Evolutionary conservation across 768 basidiomycete species (phyloP).

Genomic region (Rhodotorula paludigena): DNA sequence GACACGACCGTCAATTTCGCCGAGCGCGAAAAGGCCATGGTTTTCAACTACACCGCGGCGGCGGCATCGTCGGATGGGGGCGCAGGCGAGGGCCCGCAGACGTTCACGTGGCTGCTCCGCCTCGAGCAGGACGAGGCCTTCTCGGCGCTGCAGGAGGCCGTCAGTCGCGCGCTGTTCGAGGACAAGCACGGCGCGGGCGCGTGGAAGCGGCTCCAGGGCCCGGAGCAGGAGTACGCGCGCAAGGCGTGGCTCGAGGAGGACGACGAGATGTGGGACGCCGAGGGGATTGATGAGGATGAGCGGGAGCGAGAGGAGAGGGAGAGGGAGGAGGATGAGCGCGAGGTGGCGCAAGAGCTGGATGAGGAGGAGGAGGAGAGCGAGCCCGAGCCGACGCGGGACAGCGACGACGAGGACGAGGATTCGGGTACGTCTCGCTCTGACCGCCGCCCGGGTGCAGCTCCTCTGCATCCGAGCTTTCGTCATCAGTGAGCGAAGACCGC

Average conservation of each 20-base stretch:
- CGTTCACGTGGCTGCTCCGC: conserved; percentile 74
- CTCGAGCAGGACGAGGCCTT: conserved; percentile 61
- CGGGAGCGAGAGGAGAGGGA: conserved; percentile 59
- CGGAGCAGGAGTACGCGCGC: conserved; percentile 81
- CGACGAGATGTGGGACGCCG: conserved; percentile 76
- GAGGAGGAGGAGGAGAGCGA: conserved; percentile 43
- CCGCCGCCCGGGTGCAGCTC: neutral
- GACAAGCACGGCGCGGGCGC: conserved; percentile 46
- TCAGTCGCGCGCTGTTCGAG: conserved; percentile 75
- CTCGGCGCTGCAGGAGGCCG: conserved; percentile 57
- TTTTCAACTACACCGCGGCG: conserved; percentile 66
- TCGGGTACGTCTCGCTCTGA: neutral
- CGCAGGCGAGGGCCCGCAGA: conserved; percentile 44
- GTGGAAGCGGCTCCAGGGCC: conserved; percentile 64
- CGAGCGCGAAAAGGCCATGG: conserved; percentile 58
- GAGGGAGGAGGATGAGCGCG: conserved; percentile 56
- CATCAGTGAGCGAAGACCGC: neutral
- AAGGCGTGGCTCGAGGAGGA: conserved; percentile 66
- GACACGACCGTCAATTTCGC: conserved; percentile 42
- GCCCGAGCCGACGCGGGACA: conserved; percentile 27
- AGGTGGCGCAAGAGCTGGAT: conserved; percentile 54
- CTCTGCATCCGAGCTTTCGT: neutral
- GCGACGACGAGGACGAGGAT: conserved; percentile 25
- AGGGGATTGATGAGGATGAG: conserved; percentile 58
- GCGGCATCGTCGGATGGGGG: conserved; percentile 43